Base-by-base conservation (phyloP, 23 red algal genomes). In the Gracilaria gracilis region DNA sequence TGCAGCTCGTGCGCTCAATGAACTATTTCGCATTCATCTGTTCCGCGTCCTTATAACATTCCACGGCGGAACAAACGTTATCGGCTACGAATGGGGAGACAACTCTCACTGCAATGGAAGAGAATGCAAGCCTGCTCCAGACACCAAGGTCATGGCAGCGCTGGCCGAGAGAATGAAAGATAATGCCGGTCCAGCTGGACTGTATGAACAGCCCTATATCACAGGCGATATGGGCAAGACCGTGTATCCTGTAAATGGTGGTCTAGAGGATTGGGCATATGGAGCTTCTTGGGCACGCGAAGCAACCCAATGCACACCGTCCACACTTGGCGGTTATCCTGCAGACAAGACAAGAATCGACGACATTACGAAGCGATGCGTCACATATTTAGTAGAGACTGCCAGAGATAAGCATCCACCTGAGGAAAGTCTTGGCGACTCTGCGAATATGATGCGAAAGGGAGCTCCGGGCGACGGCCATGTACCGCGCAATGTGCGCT, bases 61-160 rank as follows among this genome's bases (percentile, higher is more conserved):
- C 39, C 97, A 99, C 88, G 97, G 97, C 48, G 97, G 97, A 19
- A 96, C 94, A 0, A 99, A 95, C 34, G 97, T 96, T 34, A 79
- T 99, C 91, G 93, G 93, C 31, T 99, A 99, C 79, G 97, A 99
- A 75, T 99, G 97, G 97, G 97, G 97, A 47, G 97, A 99, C 87
- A 64, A 39, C 49, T 69, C 34, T 14, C 97, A 99, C 73, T 99
- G 97, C 79, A 70, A 82, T 27, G 81, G 77, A 29, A 46, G 25
- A 0, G 42, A 59, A 21, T 98, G 95, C 54, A 86, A 86, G 25
- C 75, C 88, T 27, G 92, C 94, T 7, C 97, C 97, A 23, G 97
- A 99, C 59, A 73, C 69, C 31, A 57, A 57, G 24, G 47, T 83
- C 23, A 96, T 99, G 97, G 59, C 83, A 5, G 85, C 90, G 32